Evolutionary conservation across 176 grass and related monocot genomes (phyloP).

Genomic region (Triticum urartu): DNA sequence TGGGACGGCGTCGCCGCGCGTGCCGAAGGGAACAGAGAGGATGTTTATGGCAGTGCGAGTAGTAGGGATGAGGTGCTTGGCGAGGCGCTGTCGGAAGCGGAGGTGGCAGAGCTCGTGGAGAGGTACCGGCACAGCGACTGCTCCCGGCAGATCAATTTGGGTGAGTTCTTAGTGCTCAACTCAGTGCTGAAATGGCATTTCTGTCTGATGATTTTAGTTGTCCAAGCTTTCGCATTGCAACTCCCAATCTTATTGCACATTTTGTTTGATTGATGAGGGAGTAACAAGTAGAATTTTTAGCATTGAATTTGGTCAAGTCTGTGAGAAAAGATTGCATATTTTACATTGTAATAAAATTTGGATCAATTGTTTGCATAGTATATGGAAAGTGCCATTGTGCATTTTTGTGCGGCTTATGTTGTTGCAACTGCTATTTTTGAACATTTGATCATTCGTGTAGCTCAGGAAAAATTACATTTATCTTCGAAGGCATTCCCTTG

Average conservation of each 20-base stretch:
- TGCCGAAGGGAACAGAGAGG: not conserved
- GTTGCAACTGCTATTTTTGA: not conserved
- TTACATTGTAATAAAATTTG: not conserved
- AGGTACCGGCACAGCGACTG: constrained; percentile 60
- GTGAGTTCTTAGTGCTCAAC: constrained; percentile 16
- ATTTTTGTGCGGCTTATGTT: not conserved
- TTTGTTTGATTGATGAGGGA: not conserved
- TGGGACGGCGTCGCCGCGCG: constrained; percentile 47
- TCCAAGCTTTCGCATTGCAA: not conserved
- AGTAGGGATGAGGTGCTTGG: constrained; percentile 37
- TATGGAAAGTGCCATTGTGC: not conserved
- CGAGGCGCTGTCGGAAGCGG: constrained; percentile 44
- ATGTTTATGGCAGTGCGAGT: not conserved
- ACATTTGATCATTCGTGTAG: not conserved
- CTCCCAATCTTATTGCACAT: too few species aligned
- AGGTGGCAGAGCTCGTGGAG: constrained; percentile 52
- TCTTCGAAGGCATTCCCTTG: not conserved
- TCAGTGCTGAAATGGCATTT: not conserved
- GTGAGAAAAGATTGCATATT: not conserved
- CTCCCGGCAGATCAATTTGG: constrained; percentile 67
- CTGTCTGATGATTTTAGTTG: not conserved
- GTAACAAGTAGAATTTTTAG: not conserved
- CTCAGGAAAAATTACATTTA: not conserved
- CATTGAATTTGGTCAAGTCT: not conserved
- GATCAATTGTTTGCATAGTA: not conserved